Evolutionary conservation across 116 monocot genomes (phyloP).

Genomic region (Phalaenopsis hybrid): DNA sequence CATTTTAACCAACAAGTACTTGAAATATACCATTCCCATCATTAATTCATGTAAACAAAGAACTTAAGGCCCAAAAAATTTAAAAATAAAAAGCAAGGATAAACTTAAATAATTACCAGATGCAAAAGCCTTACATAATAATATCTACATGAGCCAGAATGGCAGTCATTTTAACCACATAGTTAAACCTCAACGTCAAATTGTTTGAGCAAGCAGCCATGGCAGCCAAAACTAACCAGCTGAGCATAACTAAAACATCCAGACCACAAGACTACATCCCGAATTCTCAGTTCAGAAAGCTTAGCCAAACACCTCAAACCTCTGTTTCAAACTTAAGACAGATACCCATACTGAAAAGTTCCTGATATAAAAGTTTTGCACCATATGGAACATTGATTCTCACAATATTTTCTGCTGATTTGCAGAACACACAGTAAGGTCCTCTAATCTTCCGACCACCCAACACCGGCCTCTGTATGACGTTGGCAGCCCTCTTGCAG

Average conservation of each 20-base stretch:
- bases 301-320: conserved; percentile 18
- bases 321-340: conserved; percentile 86
- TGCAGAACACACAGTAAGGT: conserved; percentile 70
- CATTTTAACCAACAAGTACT: no score
- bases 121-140: no score
- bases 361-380: conserved; percentile 85
- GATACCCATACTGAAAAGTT: conserved; percentile 94
- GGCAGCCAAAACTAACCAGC: no score
- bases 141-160: no score
- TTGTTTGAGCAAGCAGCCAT: no score
- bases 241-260: neutral
- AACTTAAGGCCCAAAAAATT: no score
- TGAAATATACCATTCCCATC: no score
- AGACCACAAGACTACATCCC: neutral
- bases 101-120: no score
- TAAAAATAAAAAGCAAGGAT: no score
- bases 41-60: no score
- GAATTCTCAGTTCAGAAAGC: neutral
- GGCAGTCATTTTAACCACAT: no score
- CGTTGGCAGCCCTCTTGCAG: conserved; percentile 58
- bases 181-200: no score
- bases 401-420: conserved; percentile 74
- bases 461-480: conserved; percentile 51
- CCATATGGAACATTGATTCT: conserved; percentile 80
- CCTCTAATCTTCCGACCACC: conserved; percentile 65